Evolutionary conservation across 305 asterid species (phyloP).

Genomic region (Fraxinus albicans): DNA sequence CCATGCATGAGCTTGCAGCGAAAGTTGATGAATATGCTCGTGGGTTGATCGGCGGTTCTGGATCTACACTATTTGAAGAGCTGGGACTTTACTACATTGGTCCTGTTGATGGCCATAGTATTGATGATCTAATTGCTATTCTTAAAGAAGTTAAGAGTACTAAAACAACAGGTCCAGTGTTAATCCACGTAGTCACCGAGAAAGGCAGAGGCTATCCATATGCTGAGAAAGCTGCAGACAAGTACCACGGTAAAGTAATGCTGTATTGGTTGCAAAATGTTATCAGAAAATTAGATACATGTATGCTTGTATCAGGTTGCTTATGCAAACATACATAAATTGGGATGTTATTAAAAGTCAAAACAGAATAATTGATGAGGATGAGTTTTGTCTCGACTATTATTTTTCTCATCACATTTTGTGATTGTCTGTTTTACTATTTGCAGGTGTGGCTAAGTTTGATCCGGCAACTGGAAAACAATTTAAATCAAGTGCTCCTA

Average conservation of each 20-base stretch:
- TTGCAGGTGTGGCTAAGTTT: slow-evolving; percentile 81
- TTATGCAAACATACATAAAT: background rate
- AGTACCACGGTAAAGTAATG: slow-evolving; percentile 68
- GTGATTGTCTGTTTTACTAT: background rate
- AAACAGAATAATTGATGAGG: background rate
- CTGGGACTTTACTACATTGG: slow-evolving; percentile 95
- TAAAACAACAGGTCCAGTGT: slow-evolving; percentile 82
- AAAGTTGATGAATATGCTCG: slow-evolving; percentile 99
- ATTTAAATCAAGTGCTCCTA: slow-evolving; percentile 64
- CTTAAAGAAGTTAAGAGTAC: slow-evolving; percentile 87
- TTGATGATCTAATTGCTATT: slow-evolving; percentile 78
- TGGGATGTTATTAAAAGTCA: background rate
- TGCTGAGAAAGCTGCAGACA: slow-evolving; percentile 95
- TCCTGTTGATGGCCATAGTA: slow-evolving; percentile 93
- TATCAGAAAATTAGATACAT: background rate
- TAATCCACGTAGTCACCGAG: slow-evolving; percentile 93
- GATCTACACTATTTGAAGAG: slow-evolving; percentile 89
- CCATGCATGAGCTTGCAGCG: slow-evolving; percentile 92
- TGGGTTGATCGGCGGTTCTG: slow-evolving; percentile 90
- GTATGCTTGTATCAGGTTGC: background rate
- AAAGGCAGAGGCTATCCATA: slow-evolving; percentile 96
- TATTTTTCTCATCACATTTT: background rate
- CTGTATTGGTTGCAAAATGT: background rate
- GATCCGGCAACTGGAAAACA: slow-evolving; percentile 99
- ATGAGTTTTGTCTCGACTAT: background rate